Percentiles rank a stretch among this genome's conserved stretches.
Evolutionary conservation across 202 grass and related monocot species (phyloP).

Genomic region (Zoysia matrella): DNA sequence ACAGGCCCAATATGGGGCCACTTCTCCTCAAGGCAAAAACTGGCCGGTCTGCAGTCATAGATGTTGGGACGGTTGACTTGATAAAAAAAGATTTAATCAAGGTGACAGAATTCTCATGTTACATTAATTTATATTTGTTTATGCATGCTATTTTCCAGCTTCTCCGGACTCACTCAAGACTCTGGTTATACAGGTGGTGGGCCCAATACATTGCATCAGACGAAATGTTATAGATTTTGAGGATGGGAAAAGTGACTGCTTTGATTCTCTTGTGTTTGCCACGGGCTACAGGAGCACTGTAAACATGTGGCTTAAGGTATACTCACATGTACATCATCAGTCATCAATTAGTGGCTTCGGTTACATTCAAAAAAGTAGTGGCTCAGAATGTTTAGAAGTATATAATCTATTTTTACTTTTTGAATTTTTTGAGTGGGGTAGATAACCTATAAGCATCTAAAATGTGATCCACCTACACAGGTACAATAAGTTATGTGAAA

Average conservation of each 20-base stretch:
- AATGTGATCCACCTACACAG: too few relatives aligned
- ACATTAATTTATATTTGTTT: not conserved
- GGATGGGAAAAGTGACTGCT: conserved; percentile 32
- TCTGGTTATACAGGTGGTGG: conserved; percentile 43
- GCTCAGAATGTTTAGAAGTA: not conserved
- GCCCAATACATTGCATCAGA: conserved; percentile 36
- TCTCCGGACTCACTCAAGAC: not conserved
- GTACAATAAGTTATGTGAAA: not conserved
- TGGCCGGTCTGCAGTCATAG: conserved; percentile 62
- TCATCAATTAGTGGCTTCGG: too few relatives aligned
- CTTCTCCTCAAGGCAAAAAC: conserved; percentile 55
- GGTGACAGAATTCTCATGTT: conserved; percentile 36
- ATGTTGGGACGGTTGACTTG: conserved; percentile 63
- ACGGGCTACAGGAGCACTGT: conserved; percentile 57
- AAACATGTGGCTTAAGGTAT: conserved; percentile 72
- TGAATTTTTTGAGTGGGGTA: not conserved
- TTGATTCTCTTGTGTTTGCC: conserved; percentile 55
- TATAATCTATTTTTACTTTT: not conserved
- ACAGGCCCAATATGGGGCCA: conserved; percentile 60
- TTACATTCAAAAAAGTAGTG: too few relatives aligned
- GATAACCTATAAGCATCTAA: not conserved
- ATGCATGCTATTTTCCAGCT: too few relatives aligned
- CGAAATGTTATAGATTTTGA: conserved; percentile 45
- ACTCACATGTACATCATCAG: too few relatives aligned
- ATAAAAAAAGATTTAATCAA: conserved; percentile 62